Evolutionary conservation across 805 yeast species (phyloP).

Genomic region (Kuraishia molischiana): DNA sequence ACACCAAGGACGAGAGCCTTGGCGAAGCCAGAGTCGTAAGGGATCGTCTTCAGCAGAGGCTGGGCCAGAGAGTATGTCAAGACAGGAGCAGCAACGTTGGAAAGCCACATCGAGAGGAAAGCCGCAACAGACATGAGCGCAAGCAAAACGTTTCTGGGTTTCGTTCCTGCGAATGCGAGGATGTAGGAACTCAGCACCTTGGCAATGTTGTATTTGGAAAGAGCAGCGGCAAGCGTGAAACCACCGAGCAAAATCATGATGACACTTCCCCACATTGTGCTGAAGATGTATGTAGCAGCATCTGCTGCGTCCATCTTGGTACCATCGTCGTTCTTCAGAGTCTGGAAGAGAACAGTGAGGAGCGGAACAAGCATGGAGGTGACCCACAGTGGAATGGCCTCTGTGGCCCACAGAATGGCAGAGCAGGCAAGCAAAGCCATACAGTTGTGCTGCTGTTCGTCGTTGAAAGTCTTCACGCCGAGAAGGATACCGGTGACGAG

Average conservation of each 20-base stretch:
- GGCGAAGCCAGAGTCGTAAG: conserved; percentile 23
- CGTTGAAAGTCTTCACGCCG: conserved; percentile 53
- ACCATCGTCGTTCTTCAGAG: conserved; percentile 39
- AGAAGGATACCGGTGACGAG: conserved; percentile 43
- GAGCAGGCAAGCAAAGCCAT: conserved; percentile 54
- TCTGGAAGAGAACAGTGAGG: conserved; percentile 33
- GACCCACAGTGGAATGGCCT: conserved; percentile 39
- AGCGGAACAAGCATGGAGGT: conserved; percentile 40
- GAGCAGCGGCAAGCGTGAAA: conserved; percentile 44
- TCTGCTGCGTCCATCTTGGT: conserved; percentile 29
- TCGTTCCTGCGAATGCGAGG: conserved; percentile 38
- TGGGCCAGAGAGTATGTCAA: conserved; percentile 40
- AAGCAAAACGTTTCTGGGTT: conserved; percentile 35
- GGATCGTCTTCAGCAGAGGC: conserved; percentile 32
- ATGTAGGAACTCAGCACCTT: conserved; percentile 39
- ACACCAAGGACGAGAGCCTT: conserved; percentile 23
- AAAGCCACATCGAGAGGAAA: conserved; percentile 49
- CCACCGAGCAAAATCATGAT: conserved; percentile 43
- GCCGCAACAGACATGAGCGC: conserved; percentile 41
- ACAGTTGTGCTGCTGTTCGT: conserved; percentile 50
- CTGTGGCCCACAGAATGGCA: conserved; percentile 42
- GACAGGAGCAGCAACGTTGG: conserved; percentile 49
- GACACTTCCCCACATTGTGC: conserved; percentile 45
- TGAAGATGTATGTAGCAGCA: conserved; percentile 33
- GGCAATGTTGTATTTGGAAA: conserved; percentile 44